A percentile compares a stretch with the other conserved stretches of the same genome.
phyloP scores from a whole-genome alignment of 805 yeast species.

The Candida odintsovae region DNA sequence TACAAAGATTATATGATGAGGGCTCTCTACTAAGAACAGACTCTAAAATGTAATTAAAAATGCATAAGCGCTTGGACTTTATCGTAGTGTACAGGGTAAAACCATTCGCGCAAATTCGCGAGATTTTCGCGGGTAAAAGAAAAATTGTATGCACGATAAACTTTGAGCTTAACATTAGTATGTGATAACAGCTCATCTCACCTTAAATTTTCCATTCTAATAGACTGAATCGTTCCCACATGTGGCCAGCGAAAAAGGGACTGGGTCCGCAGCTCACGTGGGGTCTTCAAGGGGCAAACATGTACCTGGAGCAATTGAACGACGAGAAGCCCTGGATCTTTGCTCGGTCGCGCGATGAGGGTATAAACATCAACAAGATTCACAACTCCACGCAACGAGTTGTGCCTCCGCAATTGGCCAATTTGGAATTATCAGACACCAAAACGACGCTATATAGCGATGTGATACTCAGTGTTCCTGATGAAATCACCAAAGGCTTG shows the following conservation, averaged over 20 bases:
- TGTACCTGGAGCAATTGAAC: slow-evolving; percentile 13
- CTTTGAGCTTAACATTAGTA: too few species aligned
- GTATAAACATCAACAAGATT: slow-evolving; percentile 13
- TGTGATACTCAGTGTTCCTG: not conserved
- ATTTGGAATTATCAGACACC: not conserved
- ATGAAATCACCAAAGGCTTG: not conserved
- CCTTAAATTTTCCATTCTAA: not conserved
- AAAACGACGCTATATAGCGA: not conserved
- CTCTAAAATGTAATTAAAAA: not conserved
- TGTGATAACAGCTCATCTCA: not conserved
- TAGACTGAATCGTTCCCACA: slow-evolving; percentile 1
- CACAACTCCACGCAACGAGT: slow-evolving; percentile 6
- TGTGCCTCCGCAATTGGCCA: slow-evolving; percentile 8
- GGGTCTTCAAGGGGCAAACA: slow-evolving; percentile 35
- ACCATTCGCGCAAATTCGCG: too few species aligned
- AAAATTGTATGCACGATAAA: too few species aligned
- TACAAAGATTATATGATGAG: slow-evolving; percentile 43
- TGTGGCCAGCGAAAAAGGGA: slow-evolving; percentile 38
- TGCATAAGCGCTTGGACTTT: not conserved
- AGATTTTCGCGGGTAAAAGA: too few species aligned
- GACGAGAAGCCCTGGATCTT: slow-evolving; percentile 20
- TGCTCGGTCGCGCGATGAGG: slow-evolving; percentile 22
- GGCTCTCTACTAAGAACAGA: slow-evolving; percentile 25
- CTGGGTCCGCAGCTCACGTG: slow-evolving; percentile 37
- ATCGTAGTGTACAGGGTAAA: not conserved